A percentile compares a stretch with the other conserved stretches of the same genome.
These are phyloP conservation scores for Plasmodium vinckei DNA, from an alignment of 169 alveolate genomes.

Conservation along the genomic window DNA sequence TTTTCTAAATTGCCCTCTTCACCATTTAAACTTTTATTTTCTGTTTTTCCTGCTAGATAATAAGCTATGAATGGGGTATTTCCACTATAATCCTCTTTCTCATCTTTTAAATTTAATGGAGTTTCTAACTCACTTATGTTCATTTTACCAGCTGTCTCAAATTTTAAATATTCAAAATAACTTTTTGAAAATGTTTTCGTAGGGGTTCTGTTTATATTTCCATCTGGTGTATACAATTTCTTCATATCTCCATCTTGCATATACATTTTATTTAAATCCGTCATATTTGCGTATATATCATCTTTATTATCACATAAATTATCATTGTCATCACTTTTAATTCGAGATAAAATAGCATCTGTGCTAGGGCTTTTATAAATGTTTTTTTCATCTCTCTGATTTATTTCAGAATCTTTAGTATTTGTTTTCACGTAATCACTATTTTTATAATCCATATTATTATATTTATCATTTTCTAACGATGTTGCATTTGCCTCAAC, in stretches of 20 bases:
- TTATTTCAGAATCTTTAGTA: background rate
- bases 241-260: slow-evolving; percentile 49
- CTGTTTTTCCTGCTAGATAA: slow-evolving; percentile 59
- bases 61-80: slow-evolving; percentile 72
- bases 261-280: slow-evolving; percentile 28
- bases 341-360: slow-evolving; percentile 23
- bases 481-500: background rate
- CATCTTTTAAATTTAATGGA: slow-evolving; percentile 60
- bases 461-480: slow-evolving; percentile 5
- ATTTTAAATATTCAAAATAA: slow-evolving; percentile 58
- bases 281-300: slow-evolving; percentile 17
- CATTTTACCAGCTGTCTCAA: slow-evolving; percentile 78
- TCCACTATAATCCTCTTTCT: slow-evolving; percentile 37
- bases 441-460: background rate
- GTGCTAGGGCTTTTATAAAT: slow-evolving; percentile 54
- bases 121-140: slow-evolving; percentile 76
- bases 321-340: slow-evolving; percentile 43
- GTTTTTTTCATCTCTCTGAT: background rate
- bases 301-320: slow-evolving; percentile 1
- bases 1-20: slow-evolving; percentile 4
- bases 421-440: background rate
- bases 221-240: slow-evolving; percentile 25
- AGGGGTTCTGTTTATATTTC: slow-evolving; percentile 71
- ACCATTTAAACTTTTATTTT: slow-evolving; percentile 12
- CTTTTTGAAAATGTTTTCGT: slow-evolving; percentile 56